These are phyloP conservation scores for Postia placenta DNA, from an alignment of 768 basidiomycete species.

Conservation along the genomic window DNA sequence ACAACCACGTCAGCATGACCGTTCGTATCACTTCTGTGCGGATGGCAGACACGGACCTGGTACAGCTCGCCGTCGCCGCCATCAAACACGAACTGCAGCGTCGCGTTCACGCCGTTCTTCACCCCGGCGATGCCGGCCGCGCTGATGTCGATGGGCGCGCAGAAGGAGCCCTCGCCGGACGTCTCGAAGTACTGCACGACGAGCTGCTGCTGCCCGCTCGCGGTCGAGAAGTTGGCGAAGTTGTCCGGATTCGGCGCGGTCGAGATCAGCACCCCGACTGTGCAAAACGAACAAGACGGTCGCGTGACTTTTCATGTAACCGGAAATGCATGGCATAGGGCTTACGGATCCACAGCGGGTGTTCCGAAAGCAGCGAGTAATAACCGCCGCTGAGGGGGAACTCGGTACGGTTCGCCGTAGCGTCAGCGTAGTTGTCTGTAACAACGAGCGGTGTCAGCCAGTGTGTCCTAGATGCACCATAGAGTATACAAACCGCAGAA, in stretches of 20 bases:
- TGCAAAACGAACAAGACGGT: neutral
- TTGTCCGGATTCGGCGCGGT: constrained; percentile 52
- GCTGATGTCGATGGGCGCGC: constrained; percentile 61
- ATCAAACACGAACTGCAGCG: constrained; percentile 59
- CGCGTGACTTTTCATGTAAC: too few relatives aligned
- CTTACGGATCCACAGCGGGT: constrained; percentile 55
- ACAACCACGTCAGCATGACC: neutral
- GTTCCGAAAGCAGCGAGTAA: constrained; percentile 60
- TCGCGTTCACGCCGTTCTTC: constrained; percentile 63
- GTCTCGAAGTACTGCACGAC: constrained; percentile 45
- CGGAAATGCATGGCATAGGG: constrained; percentile 6
- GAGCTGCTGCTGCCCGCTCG: constrained; percentile 24
- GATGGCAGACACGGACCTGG: constrained; percentile 62
- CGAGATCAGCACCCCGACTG: constrained; percentile 52
- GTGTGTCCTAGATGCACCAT: neutral
- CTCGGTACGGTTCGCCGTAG: constrained; percentile 48
- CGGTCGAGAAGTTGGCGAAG: constrained; percentile 56
- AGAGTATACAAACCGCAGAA: constrained; percentile 58
- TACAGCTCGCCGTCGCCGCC: constrained; percentile 71
- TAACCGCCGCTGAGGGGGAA: constrained; percentile 67
- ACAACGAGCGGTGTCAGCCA: neutral
- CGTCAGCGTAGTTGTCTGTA: constrained; percentile 57
- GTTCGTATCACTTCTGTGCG: neutral
- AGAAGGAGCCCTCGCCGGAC: constrained; percentile 54
- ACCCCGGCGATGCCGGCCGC: constrained; percentile 43